A percentile compares a stretch with the other conserved stretches of the same genome.
Evolutionary conservation across 768 basidiomycete genomes (phyloP).

Genomic region (Naganishia vishniacii): DNA sequence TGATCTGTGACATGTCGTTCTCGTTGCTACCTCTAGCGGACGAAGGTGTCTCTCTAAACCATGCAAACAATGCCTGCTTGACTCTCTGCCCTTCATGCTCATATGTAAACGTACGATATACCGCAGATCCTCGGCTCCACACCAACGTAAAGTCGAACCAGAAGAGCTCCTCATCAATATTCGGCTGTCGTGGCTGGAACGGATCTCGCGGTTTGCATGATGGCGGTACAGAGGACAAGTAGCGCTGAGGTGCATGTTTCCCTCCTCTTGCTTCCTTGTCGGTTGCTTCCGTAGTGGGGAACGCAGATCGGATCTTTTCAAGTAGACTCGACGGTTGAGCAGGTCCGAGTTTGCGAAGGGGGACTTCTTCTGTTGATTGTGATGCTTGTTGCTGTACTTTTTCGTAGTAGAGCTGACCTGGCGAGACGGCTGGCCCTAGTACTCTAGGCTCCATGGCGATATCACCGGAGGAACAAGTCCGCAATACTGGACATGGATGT

Average conservation of each 20-base stretch:
- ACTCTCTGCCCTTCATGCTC: slow-evolving; percentile 37
- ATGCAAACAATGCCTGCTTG: slow-evolving; percentile 40
- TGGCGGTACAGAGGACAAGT: not conserved
- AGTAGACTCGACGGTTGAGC: not conserved
- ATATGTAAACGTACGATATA: slow-evolving; percentile 43
- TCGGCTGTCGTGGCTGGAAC: not conserved
- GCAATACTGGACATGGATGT: too few species aligned
- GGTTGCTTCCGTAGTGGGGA: not conserved
- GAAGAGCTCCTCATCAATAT: slow-evolving; percentile 41
- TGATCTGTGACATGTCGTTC: too few species aligned
- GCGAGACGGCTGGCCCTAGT: slow-evolving; percentile 17
- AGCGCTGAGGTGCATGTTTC: not conserved
- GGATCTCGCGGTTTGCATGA: slow-evolving; percentile 12
- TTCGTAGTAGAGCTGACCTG: slow-evolving; percentile 4
- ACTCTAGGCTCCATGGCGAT: slow-evolving; percentile 5
- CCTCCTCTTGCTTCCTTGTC: not conserved
- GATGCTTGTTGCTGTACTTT: not conserved
- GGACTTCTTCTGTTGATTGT: not conserved
- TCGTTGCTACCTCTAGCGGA: not conserved
- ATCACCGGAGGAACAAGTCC: too few species aligned
- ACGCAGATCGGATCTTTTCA: not conserved
- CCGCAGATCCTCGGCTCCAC: slow-evolving; percentile 40
- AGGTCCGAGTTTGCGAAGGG: too few species aligned
- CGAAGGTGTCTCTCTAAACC: slow-evolving; percentile 29
- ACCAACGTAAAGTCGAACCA: slow-evolving; percentile 42